These are phyloP conservation scores for Luzula sylvatica DNA, from an alignment of 176 grass and related monocot species.

Conservation along the genomic window DNA sequence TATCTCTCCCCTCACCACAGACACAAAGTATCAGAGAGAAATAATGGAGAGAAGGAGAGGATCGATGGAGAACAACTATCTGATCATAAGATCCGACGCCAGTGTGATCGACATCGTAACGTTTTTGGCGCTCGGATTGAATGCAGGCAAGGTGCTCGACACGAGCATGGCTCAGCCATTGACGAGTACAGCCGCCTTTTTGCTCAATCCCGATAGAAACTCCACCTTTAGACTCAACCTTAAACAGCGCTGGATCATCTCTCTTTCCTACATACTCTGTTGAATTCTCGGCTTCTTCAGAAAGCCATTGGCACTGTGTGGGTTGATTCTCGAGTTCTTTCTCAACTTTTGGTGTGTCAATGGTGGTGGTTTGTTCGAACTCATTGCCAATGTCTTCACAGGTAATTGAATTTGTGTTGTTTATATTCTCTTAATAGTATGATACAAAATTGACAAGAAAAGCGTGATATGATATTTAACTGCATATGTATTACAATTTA, in stretches of 20 bases:
- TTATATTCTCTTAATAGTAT: no score
- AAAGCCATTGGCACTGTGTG: constrained; percentile 22
- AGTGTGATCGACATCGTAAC: not conserved
- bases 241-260: constrained; percentile 28
- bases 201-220: constrained; percentile 5
- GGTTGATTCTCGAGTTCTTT: constrained; percentile 23
- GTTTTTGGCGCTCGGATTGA: constrained; percentile 10
- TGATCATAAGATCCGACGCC: constrained; percentile 12
- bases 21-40: not conserved
- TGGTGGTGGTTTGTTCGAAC: constrained; percentile 8
- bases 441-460: not conserved
- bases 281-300: constrained; percentile 15
- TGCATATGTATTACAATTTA: not conserved
- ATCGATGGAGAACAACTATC: constrained; percentile 14
- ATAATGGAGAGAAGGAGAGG: no score
- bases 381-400: constrained; percentile 21
- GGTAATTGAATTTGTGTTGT: constrained; percentile 1
- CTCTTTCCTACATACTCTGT: constrained; percentile 20
- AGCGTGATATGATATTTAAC: not conserved
- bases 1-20: not conserved
- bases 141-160: constrained; percentile 9
- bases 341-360: constrained; percentile 27
- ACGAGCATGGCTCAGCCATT: not conserved
- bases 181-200: not conserved
- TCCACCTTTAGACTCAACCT: no score